Evolutionary conservation across 371 early-diverging fungal genomes (phyloP).

Genomic region (Mucor lusitanicus): DNA sequence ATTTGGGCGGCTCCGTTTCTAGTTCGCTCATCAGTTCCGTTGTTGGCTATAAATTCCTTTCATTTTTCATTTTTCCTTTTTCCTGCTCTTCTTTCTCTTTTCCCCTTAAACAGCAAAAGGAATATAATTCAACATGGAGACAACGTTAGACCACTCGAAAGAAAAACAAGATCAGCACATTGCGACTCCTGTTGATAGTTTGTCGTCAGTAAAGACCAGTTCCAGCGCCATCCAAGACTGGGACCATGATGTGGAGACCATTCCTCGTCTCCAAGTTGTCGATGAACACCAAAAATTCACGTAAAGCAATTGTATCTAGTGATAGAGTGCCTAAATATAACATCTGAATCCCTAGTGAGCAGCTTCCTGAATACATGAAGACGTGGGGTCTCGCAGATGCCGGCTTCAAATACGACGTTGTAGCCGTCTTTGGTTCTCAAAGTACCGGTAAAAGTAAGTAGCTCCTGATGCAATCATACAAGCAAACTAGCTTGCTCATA

Average conservation of each 20-base stretch:
- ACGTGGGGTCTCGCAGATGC: constrained; percentile 83
- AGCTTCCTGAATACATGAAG: constrained; percentile 73
- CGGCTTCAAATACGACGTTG: constrained; percentile 95
- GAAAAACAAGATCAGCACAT: neutral
- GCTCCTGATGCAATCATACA: neutral
- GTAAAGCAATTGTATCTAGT: constrained; percentile 46
- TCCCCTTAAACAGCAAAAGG: neutral
- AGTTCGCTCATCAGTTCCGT: neutral
- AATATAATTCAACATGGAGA: neutral
- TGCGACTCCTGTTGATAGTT: neutral
- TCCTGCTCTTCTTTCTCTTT: neutral
- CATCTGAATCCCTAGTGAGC: constrained; percentile 43
- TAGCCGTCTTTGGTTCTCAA: constrained; percentile 98
- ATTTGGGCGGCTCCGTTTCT: neutral
- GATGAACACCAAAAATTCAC: constrained; percentile 85
- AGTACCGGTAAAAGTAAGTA: constrained; percentile 95
- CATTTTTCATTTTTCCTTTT: neutral
- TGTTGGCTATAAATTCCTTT: neutral
- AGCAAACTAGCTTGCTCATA: neutral
- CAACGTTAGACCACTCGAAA: neutral
- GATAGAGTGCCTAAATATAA: neutral
- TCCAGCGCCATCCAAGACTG: constrained; percentile 16
- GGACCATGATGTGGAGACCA: constrained; percentile 33
- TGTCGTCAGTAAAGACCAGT: neutral
- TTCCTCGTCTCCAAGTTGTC: constrained; percentile 79